Base-by-base conservation (phyloP, 306 rosid species). In the Trifolium repens region DNA sequence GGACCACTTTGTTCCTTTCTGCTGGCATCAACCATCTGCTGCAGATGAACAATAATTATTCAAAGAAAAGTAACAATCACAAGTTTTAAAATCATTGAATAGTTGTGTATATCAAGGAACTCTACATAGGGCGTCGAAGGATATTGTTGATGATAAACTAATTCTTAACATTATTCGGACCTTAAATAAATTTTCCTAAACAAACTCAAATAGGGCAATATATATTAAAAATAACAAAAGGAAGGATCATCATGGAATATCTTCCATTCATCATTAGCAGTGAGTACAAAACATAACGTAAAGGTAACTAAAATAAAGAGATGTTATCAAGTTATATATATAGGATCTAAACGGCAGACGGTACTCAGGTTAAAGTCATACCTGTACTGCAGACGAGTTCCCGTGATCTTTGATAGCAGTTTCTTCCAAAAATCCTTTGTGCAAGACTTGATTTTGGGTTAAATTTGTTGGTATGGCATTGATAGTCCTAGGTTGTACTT, bases 1-100 rank as follows among this genome's bases (percentile, higher is more conserved):
- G 80, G 84, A 47, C 87, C 84, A 19, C 85, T 81, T 74, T 80
- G 89, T 80, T 65, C 89, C 82, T 84, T 89, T 19, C 52, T 30
- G 47, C 52, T 2, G 71, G 59, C 68, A 70, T n/a, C 77, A 57
- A 59, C 72, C 49, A 76, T 88, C 84, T 78, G 79, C 87, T 77
- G 71, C 50, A 84, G 55, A 78, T 44, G 60, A 83, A 75, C 58
- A 84, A 81, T 22, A 77, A 71, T 72, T 59, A 75, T 74, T 58
- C 47, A 37, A 74, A 59, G 52, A 50, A 71, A 54, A 65, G 13
- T 71, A 7, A 64, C 54, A 11, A 37, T 42, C 13, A 32, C 16
- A 53, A 43, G 24, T 70, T 71, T 75, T 69, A 54, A 50, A 39
- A 70, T 22, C 27, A 22, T 62, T 14, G 47, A 42, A 53, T 26